Conservation (phyloP, 805 yeast genomes). For the Komagataella mondaviorum region DNA sequence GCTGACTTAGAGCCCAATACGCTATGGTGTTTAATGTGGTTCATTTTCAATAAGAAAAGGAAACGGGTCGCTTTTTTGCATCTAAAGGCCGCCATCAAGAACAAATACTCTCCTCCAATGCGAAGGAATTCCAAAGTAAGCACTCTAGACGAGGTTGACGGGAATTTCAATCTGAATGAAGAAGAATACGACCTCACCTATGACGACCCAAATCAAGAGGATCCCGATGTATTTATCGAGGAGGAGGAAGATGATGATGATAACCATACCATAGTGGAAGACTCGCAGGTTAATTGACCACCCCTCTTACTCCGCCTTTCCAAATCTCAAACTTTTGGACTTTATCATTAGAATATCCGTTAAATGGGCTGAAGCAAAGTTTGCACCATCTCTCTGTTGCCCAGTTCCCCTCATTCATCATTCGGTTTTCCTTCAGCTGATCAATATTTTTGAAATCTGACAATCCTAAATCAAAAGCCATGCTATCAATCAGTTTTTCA, state of each 20-base stretch:
- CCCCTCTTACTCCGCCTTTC: slow-evolving; percentile 21
- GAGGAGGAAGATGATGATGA: slow-evolving; percentile 20
- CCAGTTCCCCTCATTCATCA: slow-evolving; percentile 17
- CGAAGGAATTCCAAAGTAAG: slow-evolving; percentile 19
- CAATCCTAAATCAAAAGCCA: slow-evolving; percentile 7
- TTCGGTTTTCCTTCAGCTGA: slow-evolving; percentile 9
- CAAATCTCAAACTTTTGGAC: slow-evolving; percentile 17
- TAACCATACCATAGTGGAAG: slow-evolving; percentile 16
- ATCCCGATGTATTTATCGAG: slow-evolving; percentile 22
- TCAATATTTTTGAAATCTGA: slow-evolving; percentile 7
- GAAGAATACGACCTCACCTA: slow-evolving; percentile 23
- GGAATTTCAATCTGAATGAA: slow-evolving; percentile 14
- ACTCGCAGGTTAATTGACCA: slow-evolving; percentile 17
- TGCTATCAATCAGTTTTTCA: slow-evolving; percentile 15
- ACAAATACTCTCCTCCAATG: slow-evolving; percentile 22
- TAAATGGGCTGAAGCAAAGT: slow-evolving; percentile 16
- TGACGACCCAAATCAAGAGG: slow-evolving; percentile 12
- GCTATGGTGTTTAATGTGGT: slow-evolving; percentile 77
- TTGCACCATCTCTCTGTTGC: slow-evolving; percentile 15
- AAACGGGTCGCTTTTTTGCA: slow-evolving; percentile 85
- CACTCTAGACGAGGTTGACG: slow-evolving; percentile 16
- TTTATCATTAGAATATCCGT: slow-evolving; percentile 1
- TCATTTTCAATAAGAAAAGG: slow-evolving; percentile 79
- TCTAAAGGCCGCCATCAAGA: slow-evolving; percentile 34
- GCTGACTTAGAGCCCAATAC: slow-evolving; percentile 48